Evolutionary conservation across 352 stramenopile genomes (phyloP).

Genomic region (Phytophthora boehmeriae): DNA sequence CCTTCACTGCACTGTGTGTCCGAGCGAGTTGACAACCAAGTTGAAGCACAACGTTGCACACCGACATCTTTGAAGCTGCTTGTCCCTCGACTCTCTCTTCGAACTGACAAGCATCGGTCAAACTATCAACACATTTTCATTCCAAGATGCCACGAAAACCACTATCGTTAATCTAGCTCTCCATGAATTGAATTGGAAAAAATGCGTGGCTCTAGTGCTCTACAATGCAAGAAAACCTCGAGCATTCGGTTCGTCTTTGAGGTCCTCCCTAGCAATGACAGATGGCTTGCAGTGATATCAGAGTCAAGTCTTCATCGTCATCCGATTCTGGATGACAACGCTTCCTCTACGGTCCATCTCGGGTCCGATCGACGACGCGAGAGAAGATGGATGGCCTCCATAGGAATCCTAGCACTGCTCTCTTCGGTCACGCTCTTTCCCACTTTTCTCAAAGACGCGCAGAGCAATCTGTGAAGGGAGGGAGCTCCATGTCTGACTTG

Average conservation of each 20-base stretch:
- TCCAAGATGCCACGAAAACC: neutral
- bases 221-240: neutral
- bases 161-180: neutral
- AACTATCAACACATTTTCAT: neutral
- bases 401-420: neutral
- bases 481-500: conserved; percentile 29
- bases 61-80: conserved; percentile 1
- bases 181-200: neutral
- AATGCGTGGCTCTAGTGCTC: neutral
- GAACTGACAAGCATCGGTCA: neutral
- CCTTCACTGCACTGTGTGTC: conserved; percentile 1
- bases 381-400: neutral
- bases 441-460: neutral
- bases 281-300: neutral
- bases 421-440: neutral
- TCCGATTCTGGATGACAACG: neutral
- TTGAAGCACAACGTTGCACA: conserved; percentile 16
- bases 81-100: neutral
- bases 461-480: conserved; percentile 29
- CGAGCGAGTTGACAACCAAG: conserved; percentile 24
- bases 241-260: neutral
- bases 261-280: neutral
- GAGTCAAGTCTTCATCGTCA: neutral
- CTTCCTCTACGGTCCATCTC: neutral
- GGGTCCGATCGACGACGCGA: neutral